A percentile compares a stretch with the other conserved stretches of the same genome.
Evolutionary conservation across 1,284 basidiomycete species (phyloP).

Genomic region (Fomitopsis palustris): DNA sequence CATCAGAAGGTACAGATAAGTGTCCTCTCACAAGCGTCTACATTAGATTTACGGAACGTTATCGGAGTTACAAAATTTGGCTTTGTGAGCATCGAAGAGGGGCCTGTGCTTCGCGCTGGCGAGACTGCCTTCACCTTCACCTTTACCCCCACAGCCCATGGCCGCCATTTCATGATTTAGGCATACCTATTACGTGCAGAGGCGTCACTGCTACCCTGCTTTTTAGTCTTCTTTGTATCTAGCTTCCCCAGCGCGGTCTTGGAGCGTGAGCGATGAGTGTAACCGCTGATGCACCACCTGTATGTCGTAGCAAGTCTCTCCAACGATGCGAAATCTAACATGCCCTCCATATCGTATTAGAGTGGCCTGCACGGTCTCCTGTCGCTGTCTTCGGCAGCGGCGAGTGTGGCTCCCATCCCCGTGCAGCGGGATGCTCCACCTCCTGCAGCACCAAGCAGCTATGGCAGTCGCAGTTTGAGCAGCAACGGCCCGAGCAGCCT

Average conservation of each 20-base stretch:
- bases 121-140: background rate
- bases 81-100: background rate
- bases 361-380: conserved; percentile 44
- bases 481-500: conserved; percentile 12
- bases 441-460: conserved; percentile 27
- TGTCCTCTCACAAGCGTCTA: background rate
- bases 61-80: background rate
- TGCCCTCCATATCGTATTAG: conserved; percentile 5
- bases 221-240: background rate
- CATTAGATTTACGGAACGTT: no score
- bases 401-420: conserved; percentile 44
- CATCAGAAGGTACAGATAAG: no score
- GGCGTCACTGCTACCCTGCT: background rate
- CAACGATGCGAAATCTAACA: background rate
- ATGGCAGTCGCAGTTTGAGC: conserved; percentile 29
- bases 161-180: background rate
- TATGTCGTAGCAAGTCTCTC: background rate
- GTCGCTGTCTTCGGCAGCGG: conserved; percentile 62
- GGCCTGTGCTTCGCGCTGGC: background rate
- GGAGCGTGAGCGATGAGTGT: conserved; percentile 2
- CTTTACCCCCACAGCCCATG: background rate
- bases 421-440: conserved; percentile 26
- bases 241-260: background rate
- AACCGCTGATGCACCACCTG: background rate
- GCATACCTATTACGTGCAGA: background rate